Base-by-base conservation (phyloP, 2,329 filamentous ascomycete species). In the Diplocarpon mali region DNA sequence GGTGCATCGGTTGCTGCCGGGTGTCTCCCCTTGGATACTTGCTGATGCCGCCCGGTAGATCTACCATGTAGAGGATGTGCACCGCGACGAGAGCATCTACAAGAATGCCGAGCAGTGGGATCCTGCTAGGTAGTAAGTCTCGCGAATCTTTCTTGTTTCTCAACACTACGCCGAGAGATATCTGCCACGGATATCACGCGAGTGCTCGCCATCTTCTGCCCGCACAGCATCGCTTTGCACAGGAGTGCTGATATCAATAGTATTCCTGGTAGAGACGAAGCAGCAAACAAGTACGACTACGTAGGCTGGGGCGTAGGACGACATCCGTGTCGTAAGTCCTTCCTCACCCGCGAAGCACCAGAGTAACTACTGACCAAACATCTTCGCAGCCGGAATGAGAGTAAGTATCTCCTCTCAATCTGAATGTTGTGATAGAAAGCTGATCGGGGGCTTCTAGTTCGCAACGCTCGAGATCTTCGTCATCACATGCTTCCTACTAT, bases 401-500 rank as follows among this genome's bases (percentile, higher is more conserved):
- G 20, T 24, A 24, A 24, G 20, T 7, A 24, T 24, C 3, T 24
- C 7, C 3, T 24, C 7, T 24, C 7, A 24, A 24, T 7, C 3
- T 4, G 7, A 3, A 15, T 15, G 12, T 6, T 39, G 39, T 42
- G 40, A 38, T 53, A 51, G 52, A 52, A n/a, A 15, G 11, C 34
- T 44, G 27, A 44, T 16, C 3, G 9, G 5, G 28, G 5, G 7
- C n/a, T 5, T 38, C 12, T 41, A 62, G 43, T 73, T 76, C 55
- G 72, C 73, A 1, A 75, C 75, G 50, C 58, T 76, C 1, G 71
- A 76, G 54, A 67, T 69, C 44, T 68, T 65, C 40, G 58, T 75
- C 47, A 69, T 73, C 27, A 66, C 64, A 0, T 70, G 69, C 1
- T 66, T 69, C 38, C 73, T 74, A 45, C 44, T 72, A 13, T 66